A percentile compares a stretch with the other conserved stretches of the same genome.
Evolutionary conservation across 2,329 filamentous ascomycete species (phyloP).

Genomic region (Aspergillus alliaceus): DNA sequence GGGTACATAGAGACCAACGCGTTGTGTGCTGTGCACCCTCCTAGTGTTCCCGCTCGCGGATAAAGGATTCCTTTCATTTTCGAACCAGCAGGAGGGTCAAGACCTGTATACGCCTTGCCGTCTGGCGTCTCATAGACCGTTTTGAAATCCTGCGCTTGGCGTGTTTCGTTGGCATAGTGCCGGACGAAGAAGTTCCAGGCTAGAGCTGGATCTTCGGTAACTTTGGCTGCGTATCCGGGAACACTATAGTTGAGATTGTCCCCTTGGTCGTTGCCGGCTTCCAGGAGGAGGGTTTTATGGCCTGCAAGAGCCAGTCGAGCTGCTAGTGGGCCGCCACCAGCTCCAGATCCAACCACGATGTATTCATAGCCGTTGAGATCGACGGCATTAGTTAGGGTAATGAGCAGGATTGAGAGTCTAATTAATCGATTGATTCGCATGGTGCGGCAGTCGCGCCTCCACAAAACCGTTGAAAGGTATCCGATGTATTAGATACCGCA

Average conservation of each 20-base stretch:
- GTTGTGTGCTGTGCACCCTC: slow-evolving; percentile 63
- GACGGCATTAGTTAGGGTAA: slow-evolving; percentile 15
- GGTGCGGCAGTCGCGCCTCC: neutral
- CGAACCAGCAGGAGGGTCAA: slow-evolving; percentile 54
- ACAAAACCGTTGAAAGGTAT: neutral
- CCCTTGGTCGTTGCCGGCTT: slow-evolving; percentile 38
- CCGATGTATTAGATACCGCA: neutral
- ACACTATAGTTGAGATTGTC: slow-evolving; percentile 29
- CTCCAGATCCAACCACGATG: slow-evolving; percentile 39
- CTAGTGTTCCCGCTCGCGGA: slow-evolving; percentile 57
- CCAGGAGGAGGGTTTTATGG: slow-evolving; percentile 36
- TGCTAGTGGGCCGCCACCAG: slow-evolving; percentile 37
- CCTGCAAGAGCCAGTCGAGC: slow-evolving; percentile 35
- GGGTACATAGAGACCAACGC: slow-evolving; percentile 62
- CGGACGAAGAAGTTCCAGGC: slow-evolving; percentile 38
- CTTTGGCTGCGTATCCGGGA: slow-evolving; percentile 26
- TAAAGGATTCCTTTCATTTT: slow-evolving; percentile 57
- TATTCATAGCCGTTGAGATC: slow-evolving; percentile 36
- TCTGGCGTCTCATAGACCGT: slow-evolving; percentile 45
- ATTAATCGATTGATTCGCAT: neutral
- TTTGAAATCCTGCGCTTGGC: slow-evolving; percentile 34
- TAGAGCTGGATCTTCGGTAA: slow-evolving; percentile 30
- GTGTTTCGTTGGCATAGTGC: slow-evolving; percentile 31
- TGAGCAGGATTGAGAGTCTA: neutral
- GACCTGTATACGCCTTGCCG: slow-evolving; percentile 55